Evolutionary conservation across 345 rosid species (phyloP), one percentile per base, ranked within the genome.

Genomic region (Punica granatum): DNA sequence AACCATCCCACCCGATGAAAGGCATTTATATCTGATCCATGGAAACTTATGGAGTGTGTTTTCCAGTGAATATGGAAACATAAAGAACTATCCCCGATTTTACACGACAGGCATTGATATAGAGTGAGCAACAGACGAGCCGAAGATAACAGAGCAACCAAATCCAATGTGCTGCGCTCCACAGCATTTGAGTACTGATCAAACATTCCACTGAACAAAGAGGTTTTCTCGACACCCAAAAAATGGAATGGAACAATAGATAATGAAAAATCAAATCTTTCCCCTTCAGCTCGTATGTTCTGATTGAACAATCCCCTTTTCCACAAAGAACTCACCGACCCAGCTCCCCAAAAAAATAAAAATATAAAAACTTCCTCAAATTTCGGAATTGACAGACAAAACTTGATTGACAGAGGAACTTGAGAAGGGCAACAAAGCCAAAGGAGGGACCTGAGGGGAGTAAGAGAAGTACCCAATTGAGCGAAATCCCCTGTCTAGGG

Each of bases 391-490:
- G 21, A 9, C 25, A 13, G 19, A 13, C 14, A 26, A 56, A 5
- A 26, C 54, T 15, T 13, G 10, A 5, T 51, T 41, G 10, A 60
- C 36, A 11, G 64, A 4, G 39, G 33, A 30, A 60, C 25, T 32
- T 10, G 64, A 63, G 66, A 63, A 18, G 30, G 30, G n/a, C n/a
- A n/a, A n/a, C 3, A 25, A 36, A 36, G 39, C 31, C n/a, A 37
- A 63, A 61, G 58, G 28, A 18, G 6, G 65, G 71, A 67, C 61
- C 84, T 79, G 87, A 49, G n/a, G 11, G 64, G 34, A 64, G 42
- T 26, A 65, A 56, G 60, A 69, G 37, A 60, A 70, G 53, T 14
- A 48, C 34, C 63, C 39, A 65, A 58, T 0, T n/a, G 77, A 63
- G 74, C 78, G 67, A 67, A 37, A 39, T n/a, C 54, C 67, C 68